Conservation (phyloP, 805 yeast species). For the Yarrowia osloensis region DNA sequence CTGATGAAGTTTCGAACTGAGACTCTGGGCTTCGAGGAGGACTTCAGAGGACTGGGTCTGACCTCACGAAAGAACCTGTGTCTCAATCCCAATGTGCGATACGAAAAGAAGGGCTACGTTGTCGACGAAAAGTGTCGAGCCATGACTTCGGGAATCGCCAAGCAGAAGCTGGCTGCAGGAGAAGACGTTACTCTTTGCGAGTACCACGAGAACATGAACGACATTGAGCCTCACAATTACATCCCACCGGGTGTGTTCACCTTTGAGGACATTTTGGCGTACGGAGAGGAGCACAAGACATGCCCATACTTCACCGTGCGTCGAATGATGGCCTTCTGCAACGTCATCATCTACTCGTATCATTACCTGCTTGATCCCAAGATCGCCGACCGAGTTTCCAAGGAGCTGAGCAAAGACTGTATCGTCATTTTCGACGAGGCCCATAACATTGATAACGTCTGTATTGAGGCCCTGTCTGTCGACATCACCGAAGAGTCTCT, state of each 20-base stretch:
- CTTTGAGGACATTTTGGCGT: constrained; percentile 75
- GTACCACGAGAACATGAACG: constrained; percentile 86
- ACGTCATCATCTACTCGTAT: constrained; percentile 91
- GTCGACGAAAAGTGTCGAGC: constrained; percentile 97
- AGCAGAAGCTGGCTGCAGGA: constrained; percentile 61
- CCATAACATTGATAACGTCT: constrained; percentile 97
- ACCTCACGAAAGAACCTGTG: constrained; percentile 94
- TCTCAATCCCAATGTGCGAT: constrained; percentile 80
- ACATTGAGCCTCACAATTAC: constrained; percentile 81
- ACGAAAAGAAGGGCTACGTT: constrained; percentile 84
- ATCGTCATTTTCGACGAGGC: constrained; percentile 98
- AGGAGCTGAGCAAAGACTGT: constrained; percentile 86
- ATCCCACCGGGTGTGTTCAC: constrained; percentile 94
- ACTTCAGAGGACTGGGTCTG: constrained; percentile 90
- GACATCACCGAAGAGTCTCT: constrained; percentile 90
- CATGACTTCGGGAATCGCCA: constrained; percentile 87
- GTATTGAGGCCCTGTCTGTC: constrained; percentile 90
- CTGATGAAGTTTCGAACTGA: constrained; percentile 83
- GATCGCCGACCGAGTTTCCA: constrained; percentile 92
- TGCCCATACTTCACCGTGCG: constrained; percentile 98
- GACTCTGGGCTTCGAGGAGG: constrained; percentile 84
- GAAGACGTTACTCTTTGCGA: constrained; percentile 70
- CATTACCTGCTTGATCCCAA: constrained; percentile 96
- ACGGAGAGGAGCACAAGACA: constrained; percentile 75
- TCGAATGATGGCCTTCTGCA: constrained; percentile 91